Conservation (phyloP, 2,329 filamentous ascomycete species). For the Karstenula rhodostoma region DNA sequence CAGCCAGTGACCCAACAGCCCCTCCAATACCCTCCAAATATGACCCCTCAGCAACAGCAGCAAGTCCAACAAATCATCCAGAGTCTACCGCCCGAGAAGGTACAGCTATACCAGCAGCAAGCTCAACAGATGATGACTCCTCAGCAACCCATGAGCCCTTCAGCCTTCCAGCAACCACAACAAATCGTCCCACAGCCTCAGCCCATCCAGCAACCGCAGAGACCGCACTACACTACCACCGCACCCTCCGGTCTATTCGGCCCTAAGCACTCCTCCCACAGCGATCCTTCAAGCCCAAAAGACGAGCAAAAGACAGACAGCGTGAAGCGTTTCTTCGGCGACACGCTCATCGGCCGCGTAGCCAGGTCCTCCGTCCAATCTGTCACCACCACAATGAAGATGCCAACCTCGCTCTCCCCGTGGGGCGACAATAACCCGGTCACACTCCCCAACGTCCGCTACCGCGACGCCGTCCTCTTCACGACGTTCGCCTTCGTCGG, state of each 20-base stretch:
- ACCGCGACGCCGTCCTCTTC: conserved; percentile 49
- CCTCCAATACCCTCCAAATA: conserved; percentile 31
- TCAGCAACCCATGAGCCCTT: conserved; percentile 14
- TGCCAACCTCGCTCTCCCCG: conserved; percentile 43
- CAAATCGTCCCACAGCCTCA: conserved; percentile 24
- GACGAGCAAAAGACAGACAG: conserved; percentile 40
- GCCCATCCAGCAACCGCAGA: conserved; percentile 28
- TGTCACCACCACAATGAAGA: conserved; percentile 43
- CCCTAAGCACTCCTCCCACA: conserved; percentile 29
- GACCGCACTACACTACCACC: conserved; percentile 32
- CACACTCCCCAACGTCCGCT: conserved; percentile 50
- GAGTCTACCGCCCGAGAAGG: conserved; percentile 42
- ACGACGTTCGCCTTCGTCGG: conserved; percentile 49
- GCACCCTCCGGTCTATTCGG: conserved; percentile 38
- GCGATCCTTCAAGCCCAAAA: conserved; percentile 26
- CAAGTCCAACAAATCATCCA: conserved; percentile 42
- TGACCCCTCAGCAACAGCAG: conserved; percentile 39
- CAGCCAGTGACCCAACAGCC: conserved; percentile 26
- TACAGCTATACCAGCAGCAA: conserved; percentile 41
- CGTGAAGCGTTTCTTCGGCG: conserved; percentile 47
- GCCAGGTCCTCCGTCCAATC: conserved; percentile 46
- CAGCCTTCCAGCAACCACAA: conserved; percentile 17
- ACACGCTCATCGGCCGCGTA: conserved; percentile 48
- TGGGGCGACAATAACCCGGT: conserved; percentile 53
- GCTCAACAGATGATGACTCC: conserved; percentile 31